Evolutionary conservation across 805 yeast genomes (phyloP), one percentile per base, ranked within the genome.

Genomic region (Metschnikowia kofuensis): DNA sequence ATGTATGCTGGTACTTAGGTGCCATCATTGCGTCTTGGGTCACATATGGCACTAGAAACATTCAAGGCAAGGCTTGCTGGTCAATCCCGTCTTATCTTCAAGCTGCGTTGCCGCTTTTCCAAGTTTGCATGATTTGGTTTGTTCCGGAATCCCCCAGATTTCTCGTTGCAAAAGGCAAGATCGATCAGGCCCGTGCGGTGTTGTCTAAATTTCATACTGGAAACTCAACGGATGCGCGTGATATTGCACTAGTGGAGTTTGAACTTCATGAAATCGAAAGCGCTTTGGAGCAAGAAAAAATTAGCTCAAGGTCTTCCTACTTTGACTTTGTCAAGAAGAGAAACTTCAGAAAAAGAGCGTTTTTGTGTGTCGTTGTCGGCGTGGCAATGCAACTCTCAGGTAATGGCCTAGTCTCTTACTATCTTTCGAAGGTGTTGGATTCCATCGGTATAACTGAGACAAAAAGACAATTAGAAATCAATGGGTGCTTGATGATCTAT

Each of bases 61-160:
- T 52, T n/a, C 13, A 34, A 13, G 31, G 48, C n/a, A 47, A 45
- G 31, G 54, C 54, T 70, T 65, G 74, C 28, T 80, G 84, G 84
- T 76, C 80, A 64, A 66, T 80, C 47, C 85, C 85, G 36, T 69
- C 81, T 11, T 70, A 70, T 44, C 50, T 80, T 38, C 85, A 81
- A 63, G 79, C 75, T 38, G 58, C 68, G 14, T 65, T 76, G 53
- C 82, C 85, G 2, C 26, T 72, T 2, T 14, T 75, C 26, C 82
- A 77, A 57, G 21, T 69, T 21, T 30, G 41, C 10, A 28, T 50
- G 41, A 42, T 60, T 30, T 40, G 55, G 40, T 42, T 55, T 31
- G 67, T 75, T 46, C 83, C 83, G 21, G 82, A 78, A 58, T 71
- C 77, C 13, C 82, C 82, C 51, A 66, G 82, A 58, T 78, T 49